These are phyloP conservation scores for Stachybotrys chlorohalonatus DNA, from an alignment of 2,329 filamentous ascomycete species.

Conservation along the genomic window DNA sequence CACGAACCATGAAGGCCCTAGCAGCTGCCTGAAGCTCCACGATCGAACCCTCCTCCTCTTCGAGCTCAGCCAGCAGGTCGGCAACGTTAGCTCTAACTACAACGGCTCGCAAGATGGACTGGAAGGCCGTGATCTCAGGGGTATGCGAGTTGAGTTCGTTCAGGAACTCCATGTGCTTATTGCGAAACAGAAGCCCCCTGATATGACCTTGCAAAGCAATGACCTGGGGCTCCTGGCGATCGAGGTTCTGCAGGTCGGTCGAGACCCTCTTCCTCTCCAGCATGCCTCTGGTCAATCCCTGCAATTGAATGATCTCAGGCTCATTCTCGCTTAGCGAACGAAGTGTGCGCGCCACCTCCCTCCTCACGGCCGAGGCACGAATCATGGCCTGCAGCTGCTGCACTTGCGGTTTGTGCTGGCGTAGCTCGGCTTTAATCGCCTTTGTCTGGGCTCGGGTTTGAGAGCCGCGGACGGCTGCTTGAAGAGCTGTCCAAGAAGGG, in stretches of 20 bases:
- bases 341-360: slow-evolving; percentile 37
- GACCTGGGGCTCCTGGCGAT: slow-evolving; percentile 47
- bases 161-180: slow-evolving; percentile 53
- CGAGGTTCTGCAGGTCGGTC: slow-evolving; percentile 43
- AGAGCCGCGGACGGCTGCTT: slow-evolving; percentile 35
- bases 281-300: slow-evolving; percentile 54
- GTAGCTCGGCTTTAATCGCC: slow-evolving; percentile 38
- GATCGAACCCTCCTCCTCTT: slow-evolving; percentile 73
- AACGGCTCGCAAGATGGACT: slow-evolving; percentile 71
- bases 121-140: slow-evolving; percentile 58
- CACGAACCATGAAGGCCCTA: slow-evolving; percentile 65
- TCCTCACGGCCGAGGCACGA: slow-evolving; percentile 46
- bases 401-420: slow-evolving; percentile 31
- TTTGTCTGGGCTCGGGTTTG: slow-evolving; percentile 34
- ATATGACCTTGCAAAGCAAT: slow-evolving; percentile 56
- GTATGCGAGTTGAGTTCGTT: slow-evolving; percentile 62
- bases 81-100: slow-evolving; percentile 67
- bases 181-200: slow-evolving; percentile 56
- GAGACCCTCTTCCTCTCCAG: slow-evolving; percentile 42
- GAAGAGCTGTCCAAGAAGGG: slow-evolving; percentile 38
- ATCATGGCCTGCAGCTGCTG: slow-evolving; percentile 41
- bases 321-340: slow-evolving; percentile 38
- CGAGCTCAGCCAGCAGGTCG: slow-evolving; percentile 64
- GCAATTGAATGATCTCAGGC: slow-evolving; percentile 38
- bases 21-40: slow-evolving; percentile 66